Evolutionary conservation across 2,329 filamentous ascomycete genomes (phyloP), one percentile per base, ranked within the genome.

Genomic region (Sphaceloma murrayae): DNA sequence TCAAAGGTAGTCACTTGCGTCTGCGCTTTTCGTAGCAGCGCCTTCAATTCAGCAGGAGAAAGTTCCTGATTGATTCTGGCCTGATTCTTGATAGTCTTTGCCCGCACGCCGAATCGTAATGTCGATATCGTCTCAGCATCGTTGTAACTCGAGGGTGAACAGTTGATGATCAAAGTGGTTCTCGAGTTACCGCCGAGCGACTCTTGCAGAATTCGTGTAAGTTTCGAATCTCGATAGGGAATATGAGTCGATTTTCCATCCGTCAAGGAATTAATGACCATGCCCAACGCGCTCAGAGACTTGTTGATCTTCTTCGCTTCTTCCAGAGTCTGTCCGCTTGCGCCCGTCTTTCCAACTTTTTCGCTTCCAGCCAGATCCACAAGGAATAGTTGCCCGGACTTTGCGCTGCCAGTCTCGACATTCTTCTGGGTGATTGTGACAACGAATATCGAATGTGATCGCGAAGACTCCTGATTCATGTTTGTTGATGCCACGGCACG

Each of bases 241-340:
- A 98, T 76, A 59, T 96, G 88, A 34, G 83, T 87, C 31, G 88
- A 94, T 83, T 94, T 95, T 60, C 88, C 89, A 62, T 96, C 91
- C 2, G 91, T 95, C 56, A 98, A 69, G 44, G 88, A 79, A 66
- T 96, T 96, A 73, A 98, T 98, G 68, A 96, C 91, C 88, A 95
- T 96, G 57, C 91, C 91, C 49, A 98, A 74, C 45, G 91, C 88
- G 68, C 88, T 95, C 70, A 98, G 75, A 73, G 87, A 95, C 75
- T 96, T 96, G 75, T 98, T 98, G 75, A 98, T 98, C 74, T 98
- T 98, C 74, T 96, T 96, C 49, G 91, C 91, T 64, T 98, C 91
- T 64, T 96, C 91, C 32, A 98, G 73, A 3, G 89, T 96, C 66
- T 96, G 91, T 46, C 91, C 91, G 62, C 86, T 95, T 50, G 91